A percentile compares a stretch with the other conserved stretches of the same genome.
Conservation (phyloP, 768 basidiomycete species). For the Kwoniella sp. region DNA sequence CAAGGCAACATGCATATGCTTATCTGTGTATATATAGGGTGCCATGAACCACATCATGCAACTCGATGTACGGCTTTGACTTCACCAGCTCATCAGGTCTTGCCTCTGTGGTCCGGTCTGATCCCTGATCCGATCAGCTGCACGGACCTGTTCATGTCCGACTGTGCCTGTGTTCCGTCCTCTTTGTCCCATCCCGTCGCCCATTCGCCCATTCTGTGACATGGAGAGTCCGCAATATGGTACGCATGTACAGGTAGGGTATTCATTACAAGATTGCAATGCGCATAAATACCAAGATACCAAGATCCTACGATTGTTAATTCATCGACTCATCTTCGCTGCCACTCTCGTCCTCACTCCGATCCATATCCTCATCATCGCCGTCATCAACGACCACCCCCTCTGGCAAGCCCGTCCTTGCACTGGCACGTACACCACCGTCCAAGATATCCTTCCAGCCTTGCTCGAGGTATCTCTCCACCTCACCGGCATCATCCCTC, state of each 20-base stretch:
- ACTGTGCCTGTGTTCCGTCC: not conserved
- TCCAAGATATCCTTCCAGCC: slow-evolving; percentile 25
- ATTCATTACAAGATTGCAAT: not conserved
- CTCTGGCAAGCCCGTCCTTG: slow-evolving; percentile 2
- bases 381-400: slow-evolving; percentile 16
- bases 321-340: slow-evolving; percentile 8
- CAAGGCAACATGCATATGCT: no score
- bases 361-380: slow-evolving; percentile 20
- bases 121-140: not conserved
- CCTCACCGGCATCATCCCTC: slow-evolving; percentile 19
- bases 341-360: slow-evolving; percentile 8
- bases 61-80: no score
- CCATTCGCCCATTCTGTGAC: no score
- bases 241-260: no score
- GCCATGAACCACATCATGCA: no score
- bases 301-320: not conserved
- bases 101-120: no score
- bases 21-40: no score
- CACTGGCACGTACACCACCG: slow-evolving; percentile 17
- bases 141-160: not conserved
- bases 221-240: no score
- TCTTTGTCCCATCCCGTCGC: no score
- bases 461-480: slow-evolving; percentile 10
- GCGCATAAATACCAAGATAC: not conserved
- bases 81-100: no score